phyloP scores from a whole-genome alignment of 2,329 filamentous ascomycete genomes.

The Raffaelea ambrosiae region DNA sequence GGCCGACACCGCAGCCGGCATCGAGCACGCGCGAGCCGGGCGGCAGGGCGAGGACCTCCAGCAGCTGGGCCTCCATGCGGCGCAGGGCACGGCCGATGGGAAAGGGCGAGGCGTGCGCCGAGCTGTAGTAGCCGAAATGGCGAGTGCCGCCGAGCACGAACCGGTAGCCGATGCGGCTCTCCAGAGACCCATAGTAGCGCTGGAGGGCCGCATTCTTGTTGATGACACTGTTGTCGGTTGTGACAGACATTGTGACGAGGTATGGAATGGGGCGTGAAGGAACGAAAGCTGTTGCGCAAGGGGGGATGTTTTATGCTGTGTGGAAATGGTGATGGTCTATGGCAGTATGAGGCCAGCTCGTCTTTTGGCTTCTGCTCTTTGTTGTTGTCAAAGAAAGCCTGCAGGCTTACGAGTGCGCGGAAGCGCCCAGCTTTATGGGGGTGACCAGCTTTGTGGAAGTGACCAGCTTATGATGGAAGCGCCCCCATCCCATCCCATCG shows the following conservation, averaged over 20 bases:
- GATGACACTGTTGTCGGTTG: constrained; percentile 17
- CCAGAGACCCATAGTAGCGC: constrained; percentile 35
- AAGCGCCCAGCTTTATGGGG: no score
- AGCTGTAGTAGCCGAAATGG: constrained; percentile 41
- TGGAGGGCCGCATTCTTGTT: constrained; percentile 30
- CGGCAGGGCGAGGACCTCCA: constrained; percentile 25
- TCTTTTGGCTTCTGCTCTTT: not conserved
- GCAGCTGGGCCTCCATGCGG: constrained; percentile 41
- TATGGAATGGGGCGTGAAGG: not conserved
- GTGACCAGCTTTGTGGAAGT: no score
- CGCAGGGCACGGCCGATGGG: constrained; percentile 32
- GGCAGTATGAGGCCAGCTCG: no score
- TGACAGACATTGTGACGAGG: not conserved
- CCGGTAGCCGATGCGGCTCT: constrained; percentile 34
- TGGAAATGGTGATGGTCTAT: no score
- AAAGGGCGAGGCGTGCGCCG: constrained; percentile 37
- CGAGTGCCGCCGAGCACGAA: constrained; percentile 36
- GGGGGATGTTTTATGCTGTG: no score
- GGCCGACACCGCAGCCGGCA: constrained; percentile 40
- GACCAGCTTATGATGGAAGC: no score
- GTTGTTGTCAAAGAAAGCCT: not conserved
- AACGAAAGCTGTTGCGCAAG: not conserved
- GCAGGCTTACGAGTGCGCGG: no score
- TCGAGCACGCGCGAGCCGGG: constrained; percentile 37
- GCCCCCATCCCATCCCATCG: no score